phyloP scores from a whole-genome alignment of 164 flowering plant genomes.

The Buxus sempervirens region DNA sequence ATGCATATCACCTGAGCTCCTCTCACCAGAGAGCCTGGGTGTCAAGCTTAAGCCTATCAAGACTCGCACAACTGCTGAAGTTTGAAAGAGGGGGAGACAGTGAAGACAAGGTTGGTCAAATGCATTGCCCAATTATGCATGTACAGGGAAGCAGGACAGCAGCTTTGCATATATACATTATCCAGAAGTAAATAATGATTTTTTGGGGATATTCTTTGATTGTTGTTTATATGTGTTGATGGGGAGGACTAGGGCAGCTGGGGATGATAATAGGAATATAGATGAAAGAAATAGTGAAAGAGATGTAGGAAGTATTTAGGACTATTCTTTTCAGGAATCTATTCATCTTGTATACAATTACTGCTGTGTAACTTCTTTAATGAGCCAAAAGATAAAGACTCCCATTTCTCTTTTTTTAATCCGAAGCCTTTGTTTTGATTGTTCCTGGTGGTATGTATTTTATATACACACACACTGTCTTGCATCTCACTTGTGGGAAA shows the following conservation, averaged over 20 bases:
- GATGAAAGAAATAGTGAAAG: too few species aligned
- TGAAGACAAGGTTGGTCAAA: background rate
- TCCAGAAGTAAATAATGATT: conserved; percentile 7
- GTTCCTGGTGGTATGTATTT: too few species aligned
- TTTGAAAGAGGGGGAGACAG: background rate
- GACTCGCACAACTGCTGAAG: conserved; percentile 28
- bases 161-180: conserved; percentile 1
- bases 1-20: conserved; percentile 76
- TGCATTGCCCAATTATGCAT: background rate
- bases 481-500: too few species aligned
- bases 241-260: background rate
- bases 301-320: too few species aligned
- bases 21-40: conserved; percentile 83
- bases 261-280: too few species aligned
- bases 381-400: too few species aligned
- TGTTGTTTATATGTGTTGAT: conserved; percentile 2
- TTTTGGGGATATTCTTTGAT: conserved; percentile 15
- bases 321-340: too few species aligned
- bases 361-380: too few species aligned
- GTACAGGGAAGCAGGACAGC: background rate
- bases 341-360: too few species aligned
- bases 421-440: too few species aligned
- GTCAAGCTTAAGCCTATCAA: conserved; percentile 85
- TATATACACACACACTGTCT: too few species aligned
- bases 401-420: too few species aligned